Evolutionary conservation across 2,329 filamentous ascomycete genomes (phyloP), one percentile per base, ranked within the genome.

Genomic region (Penicillium sp.): DNA sequence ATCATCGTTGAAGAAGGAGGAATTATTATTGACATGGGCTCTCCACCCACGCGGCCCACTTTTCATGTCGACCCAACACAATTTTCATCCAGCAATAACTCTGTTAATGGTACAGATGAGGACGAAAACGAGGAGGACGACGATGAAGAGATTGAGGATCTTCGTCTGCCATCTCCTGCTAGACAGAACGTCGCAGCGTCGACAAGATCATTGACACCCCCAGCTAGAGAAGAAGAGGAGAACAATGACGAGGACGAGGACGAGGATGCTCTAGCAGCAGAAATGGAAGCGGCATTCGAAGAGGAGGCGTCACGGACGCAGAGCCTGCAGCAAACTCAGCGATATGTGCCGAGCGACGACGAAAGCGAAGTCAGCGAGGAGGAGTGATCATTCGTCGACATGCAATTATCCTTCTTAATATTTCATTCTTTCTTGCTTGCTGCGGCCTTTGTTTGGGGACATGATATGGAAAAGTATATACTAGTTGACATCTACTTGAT

Each of bases 301-400:
- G 68, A 74, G 60, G 71, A 74, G 59, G 74, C 78, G 26, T 77
- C 79, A 24, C 65, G 67, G 26, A 71, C 61, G 20, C 69, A 69
- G 30, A 54, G 45, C 12, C 38, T 52, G 20, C 58, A 60, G 26
- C 66, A 69, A 14, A 67, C 68, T 51, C 62, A 62, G 16, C 65
- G 66, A 21, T 66, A 68, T 38, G 62, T 68, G 46, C 62, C 65
- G 23, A 80, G 76, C 35, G 82, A 84, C 18, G 72, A 77, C 52
- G 84, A 87, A 68, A 87, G 84, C 62, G 83, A 85, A 63, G 83
- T 87, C 54, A 87, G 84, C 62, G 84, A 87, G 66, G 84, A 87
- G 67, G 84, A 87, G 66, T 87, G 61, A 70, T 43, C n/a, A n/a
- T n/a, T n/a, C n/a, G n/a, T n/a, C n/a, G n/a, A n/a, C n/a, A n/a